Percentiles rank a stretch among this genome's conserved stretches.
Conservation (phyloP, 345 rosid genomes). For the Eucalyptus pauciflora region DNA sequence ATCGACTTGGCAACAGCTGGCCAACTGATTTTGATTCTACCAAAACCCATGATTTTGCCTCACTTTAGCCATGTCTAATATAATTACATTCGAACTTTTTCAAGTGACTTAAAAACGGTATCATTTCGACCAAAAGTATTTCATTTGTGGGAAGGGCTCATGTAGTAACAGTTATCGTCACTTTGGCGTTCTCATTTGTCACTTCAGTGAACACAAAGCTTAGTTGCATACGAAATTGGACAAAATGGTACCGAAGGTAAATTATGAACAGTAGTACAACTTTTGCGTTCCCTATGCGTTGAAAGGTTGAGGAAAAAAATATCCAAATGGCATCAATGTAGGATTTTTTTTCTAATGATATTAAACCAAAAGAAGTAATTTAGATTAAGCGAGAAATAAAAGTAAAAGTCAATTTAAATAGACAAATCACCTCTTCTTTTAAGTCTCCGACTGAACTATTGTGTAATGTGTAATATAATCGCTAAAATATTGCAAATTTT, state of each 20-base stretch:
- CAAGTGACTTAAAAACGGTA: not conserved
- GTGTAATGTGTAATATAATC: not conserved
- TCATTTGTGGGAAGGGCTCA: not conserved
- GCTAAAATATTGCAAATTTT: not conserved
- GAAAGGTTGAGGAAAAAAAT: not conserved
- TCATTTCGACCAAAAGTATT: not conserved
- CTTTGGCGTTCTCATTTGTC: not conserved
- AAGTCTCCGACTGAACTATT: not conserved
- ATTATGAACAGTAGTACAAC: not conserved
- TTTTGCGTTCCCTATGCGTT: not conserved
- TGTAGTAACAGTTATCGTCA: not conserved
- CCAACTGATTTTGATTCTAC: not conserved
- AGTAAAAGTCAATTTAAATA: not conserved
- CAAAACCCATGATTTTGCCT: not conserved
- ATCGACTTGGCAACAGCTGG: not conserved
- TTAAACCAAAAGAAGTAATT: not conserved
- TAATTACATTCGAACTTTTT: not conserved
- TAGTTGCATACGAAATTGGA: not conserved
- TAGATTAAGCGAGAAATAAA: not conserved
- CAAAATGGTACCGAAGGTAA: not conserved
- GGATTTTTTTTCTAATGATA: not conserved
- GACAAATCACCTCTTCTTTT: not conserved
- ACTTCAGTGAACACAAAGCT: not conserved
- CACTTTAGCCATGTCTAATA: not conserved
- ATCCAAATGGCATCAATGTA: not conserved